A percentile compares a stretch with the other conserved stretches of the same genome.
These are phyloP conservation scores for Phyllosticta citribraziliensis DNA, from an alignment of 2,329 filamentous ascomycete genomes.

Conservation along the genomic window DNA sequence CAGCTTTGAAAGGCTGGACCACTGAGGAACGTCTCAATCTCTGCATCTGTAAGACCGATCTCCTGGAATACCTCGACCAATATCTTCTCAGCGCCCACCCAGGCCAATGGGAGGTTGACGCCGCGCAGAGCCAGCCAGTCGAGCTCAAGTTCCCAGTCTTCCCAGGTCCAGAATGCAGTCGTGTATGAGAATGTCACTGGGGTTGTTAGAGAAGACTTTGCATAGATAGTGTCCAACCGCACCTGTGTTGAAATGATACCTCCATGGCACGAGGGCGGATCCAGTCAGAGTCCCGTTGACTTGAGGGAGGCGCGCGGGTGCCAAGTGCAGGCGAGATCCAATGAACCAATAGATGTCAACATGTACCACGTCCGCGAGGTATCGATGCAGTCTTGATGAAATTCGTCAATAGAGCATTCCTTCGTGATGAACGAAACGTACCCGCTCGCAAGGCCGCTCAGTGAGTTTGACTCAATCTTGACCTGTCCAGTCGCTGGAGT, in stretches of 20 bases:
- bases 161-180: conserved; percentile 42
- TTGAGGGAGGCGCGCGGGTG: conserved; percentile 21
- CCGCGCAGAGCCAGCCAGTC: conserved; percentile 46
- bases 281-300: conserved; percentile 27
- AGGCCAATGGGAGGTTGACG: conserved; percentile 43
- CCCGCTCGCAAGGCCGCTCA: conserved; percentile 2
- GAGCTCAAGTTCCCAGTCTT: conserved; percentile 44
- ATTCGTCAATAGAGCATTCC: not conserved
- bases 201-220: not conserved
- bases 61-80: conserved; percentile 40
- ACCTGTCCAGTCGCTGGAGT: not conserved
- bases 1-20: conserved; percentile 44
- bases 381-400: conserved; percentile 27
- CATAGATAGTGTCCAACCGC: not conserved
- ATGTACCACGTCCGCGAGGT: conserved; percentile 32
- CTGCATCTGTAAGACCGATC: conserved; percentile 33
- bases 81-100: conserved; percentile 44
- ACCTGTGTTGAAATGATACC: conserved; percentile 45
- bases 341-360: conserved; percentile 41
- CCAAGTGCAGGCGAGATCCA: conserved; percentile 31
- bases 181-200: conserved; percentile 45
- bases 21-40: conserved; percentile 39
- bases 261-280: conserved; percentile 35
- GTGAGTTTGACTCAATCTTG: not conserved
- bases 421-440: not conserved